Conservation (phyloP, 495 filamentous ascomycete species). For the Paragyromitra xinjiangensis region DNA sequence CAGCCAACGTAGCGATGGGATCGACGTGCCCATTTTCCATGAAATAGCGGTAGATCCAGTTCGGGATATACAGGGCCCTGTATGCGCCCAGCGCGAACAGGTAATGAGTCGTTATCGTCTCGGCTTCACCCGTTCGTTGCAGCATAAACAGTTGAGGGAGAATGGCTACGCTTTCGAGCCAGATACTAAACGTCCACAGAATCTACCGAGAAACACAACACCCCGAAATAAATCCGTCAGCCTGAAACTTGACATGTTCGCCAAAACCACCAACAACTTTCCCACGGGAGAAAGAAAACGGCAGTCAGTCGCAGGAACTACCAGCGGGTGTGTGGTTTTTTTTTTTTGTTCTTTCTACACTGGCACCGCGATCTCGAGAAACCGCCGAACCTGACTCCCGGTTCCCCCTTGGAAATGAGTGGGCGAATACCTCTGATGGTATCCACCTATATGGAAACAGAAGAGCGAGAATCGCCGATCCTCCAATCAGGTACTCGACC, state of each 20-base stretch:
- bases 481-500: conserved; percentile 86
- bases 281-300: conserved; percentile 43
- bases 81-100: conserved; percentile 94
- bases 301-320: conserved; percentile 27
- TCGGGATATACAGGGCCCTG: conserved; percentile 94
- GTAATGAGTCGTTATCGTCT: conserved; percentile 98
- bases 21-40: conserved; percentile 75
- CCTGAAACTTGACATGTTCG: conserved; percentile 48
- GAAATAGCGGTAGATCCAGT: conserved; percentile 92
- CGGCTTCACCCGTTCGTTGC: conserved; percentile 94
- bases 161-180: conserved; percentile 95
- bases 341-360: background rate
- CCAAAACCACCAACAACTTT: conserved; percentile 42
- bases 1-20: conserved; percentile 82
- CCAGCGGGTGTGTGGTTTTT: background rate
- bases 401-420: conserved; percentile 94
- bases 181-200: conserved; percentile 95
- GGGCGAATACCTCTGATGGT: conserved; percentile 83
- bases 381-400: conserved; percentile 91
- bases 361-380: conserved; percentile 75
- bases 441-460: conserved; percentile 86
- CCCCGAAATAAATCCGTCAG: conserved; percentile 49
- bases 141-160: conserved; percentile 97
- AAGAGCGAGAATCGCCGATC: conserved; percentile 77
- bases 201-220: conserved; percentile 67